These are phyloP conservation scores for Penicillium corylophilum DNA, from an alignment of 2,329 filamentous ascomycete species.

Conservation along the genomic window DNA sequence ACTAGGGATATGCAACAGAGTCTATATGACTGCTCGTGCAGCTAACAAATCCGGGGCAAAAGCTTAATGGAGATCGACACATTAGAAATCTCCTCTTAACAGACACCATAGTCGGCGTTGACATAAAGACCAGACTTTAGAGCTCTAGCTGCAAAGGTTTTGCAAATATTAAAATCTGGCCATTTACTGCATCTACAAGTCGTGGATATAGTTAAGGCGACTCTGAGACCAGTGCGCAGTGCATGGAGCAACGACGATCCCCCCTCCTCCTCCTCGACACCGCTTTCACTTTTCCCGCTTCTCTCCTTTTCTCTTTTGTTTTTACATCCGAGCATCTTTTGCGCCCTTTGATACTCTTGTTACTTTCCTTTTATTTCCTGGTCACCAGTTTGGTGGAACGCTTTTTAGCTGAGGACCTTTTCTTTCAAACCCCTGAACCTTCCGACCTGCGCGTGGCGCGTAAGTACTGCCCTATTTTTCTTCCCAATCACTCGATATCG, in stretches of 20 bases:
- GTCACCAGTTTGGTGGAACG: slow-evolving; percentile 1
- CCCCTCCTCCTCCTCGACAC: slow-evolving; percentile 20
- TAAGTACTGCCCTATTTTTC: slow-evolving; percentile 15
- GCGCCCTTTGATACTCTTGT: slow-evolving; percentile 13
- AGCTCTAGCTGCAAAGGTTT: background rate
- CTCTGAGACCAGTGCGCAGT: slow-evolving; percentile 1
- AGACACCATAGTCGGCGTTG: background rate
- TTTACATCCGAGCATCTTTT: slow-evolving; percentile 2
- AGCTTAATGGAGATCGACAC: background rate
- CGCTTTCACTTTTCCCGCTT: slow-evolving; percentile 25
- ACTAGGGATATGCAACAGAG: background rate
- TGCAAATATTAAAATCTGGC: background rate
- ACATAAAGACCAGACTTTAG: background rate
- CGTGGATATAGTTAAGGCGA: background rate
- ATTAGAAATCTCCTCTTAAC: background rate
- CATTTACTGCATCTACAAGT: background rate
- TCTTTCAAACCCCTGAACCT: slow-evolving; percentile 13
- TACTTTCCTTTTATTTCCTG: slow-evolving; percentile 14
- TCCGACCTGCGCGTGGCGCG: slow-evolving; percentile 12
- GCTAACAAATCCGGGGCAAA: background rate
- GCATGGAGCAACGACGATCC: slow-evolving; percentile 21
- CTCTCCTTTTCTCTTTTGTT: slow-evolving; percentile 19
- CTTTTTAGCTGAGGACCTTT: slow-evolving; percentile 7
- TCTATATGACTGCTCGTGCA: background rate
- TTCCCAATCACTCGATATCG: background rate